Percentiles rank a stretch among this genome's conserved stretches.
These are phyloP conservation scores for Tilletia caries DNA, from an alignment of 1,284 basidiomycete species.

Conservation along the genomic window DNA sequence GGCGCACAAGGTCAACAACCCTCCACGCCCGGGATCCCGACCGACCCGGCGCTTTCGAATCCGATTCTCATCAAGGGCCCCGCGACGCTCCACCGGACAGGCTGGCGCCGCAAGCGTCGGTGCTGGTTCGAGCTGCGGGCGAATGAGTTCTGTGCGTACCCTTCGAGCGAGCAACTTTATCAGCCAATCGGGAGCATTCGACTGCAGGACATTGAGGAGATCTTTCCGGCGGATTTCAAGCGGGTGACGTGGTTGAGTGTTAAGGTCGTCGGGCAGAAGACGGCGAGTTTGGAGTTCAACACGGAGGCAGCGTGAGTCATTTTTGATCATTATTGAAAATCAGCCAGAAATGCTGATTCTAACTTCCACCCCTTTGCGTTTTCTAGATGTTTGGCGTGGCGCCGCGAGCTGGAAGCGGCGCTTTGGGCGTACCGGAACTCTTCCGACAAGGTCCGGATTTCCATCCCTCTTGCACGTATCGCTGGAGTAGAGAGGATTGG, in stretches of 20 bases:
- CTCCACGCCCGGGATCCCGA: background rate
- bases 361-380: background rate
- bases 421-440: constrained; percentile 33
- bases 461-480: constrained; percentile 39
- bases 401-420: constrained; percentile 36
- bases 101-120: constrained; percentile 31
- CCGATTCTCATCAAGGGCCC: constrained; percentile 39
- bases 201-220: constrained; percentile 31
- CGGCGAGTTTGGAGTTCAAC: constrained; percentile 40
- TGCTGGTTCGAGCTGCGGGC: constrained; percentile 41
- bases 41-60: constrained; percentile 14
- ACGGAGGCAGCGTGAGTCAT: constrained; percentile 31
- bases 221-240: constrained; percentile 33
- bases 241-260: constrained; percentile 34
- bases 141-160: constrained; percentile 34
- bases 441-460: constrained; percentile 36
- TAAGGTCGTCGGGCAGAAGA: constrained; percentile 23
- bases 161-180: constrained; percentile 40
- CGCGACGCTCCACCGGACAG: constrained; percentile 32
- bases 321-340: no score
- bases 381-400: constrained; percentile 28
- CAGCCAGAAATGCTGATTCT: background rate
- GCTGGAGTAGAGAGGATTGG: constrained; percentile 23
- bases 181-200: constrained; percentile 36
- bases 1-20: background rate